A percentile compares a stretch with the other conserved stretches of the same genome.
Conservation (phyloP, 164 flowering plant species). For the Vitis rupestris region DNA sequence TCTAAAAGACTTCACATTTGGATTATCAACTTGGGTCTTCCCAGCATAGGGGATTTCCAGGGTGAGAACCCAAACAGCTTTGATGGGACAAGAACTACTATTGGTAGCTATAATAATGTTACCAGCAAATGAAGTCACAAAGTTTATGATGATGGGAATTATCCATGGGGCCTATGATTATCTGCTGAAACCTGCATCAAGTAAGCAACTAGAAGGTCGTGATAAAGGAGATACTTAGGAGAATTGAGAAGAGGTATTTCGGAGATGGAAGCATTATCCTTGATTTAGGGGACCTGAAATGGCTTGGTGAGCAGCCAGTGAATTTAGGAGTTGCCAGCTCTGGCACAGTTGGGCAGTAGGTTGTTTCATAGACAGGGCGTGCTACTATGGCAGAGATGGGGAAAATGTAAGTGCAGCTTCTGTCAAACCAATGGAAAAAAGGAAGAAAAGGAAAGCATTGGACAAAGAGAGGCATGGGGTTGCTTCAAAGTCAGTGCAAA, state of each 20-base stretch:
- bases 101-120: too few relatives aligned
- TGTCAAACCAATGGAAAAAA: conserved; percentile 75
- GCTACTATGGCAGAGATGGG: conserved; percentile 45
- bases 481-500: conserved; percentile 13
- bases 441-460: conserved; percentile 64
- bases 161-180: too few relatives aligned
- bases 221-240: conserved; percentile 54
- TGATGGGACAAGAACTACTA: too few relatives aligned
- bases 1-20: too few relatives aligned
- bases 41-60: too few relatives aligned
- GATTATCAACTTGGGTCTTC: too few relatives aligned
- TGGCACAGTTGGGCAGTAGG: conserved; percentile 33
- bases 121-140: too few relatives aligned
- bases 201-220: conserved; percentile 22
- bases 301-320: conserved; percentile 79
- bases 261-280: conserved; percentile 62
- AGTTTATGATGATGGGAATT: too few relatives aligned
- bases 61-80: too few relatives aligned
- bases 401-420: conserved; percentile 13
- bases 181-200: too few relatives aligned
- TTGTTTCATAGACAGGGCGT: conserved; percentile 51
- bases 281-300: conserved; percentile 86
- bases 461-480: conserved; percentile 54
- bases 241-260: conserved; percentile 61
- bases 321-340: conserved; percentile 29